phyloP scores from a whole-genome alignment of 805 yeast species.

The Cyberlindnera petersonii region DNA sequence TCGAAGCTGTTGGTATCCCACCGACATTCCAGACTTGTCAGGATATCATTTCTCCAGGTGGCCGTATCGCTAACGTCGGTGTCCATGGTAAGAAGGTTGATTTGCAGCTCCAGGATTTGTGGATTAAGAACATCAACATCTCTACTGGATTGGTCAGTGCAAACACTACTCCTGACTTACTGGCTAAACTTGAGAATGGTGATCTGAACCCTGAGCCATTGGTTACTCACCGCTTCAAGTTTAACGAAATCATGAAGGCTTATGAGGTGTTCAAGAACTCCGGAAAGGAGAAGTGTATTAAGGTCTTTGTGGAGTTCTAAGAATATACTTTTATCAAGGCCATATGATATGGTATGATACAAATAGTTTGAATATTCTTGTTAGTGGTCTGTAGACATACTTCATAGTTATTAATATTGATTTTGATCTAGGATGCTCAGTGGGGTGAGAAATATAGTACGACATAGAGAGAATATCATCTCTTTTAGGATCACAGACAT shows the following conservation, averaged over 20 bases:
- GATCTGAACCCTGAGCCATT: conserved; percentile 43
- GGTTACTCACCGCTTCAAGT: conserved; percentile 56
- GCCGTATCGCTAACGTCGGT: conserved; percentile 64
- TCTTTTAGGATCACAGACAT: no score
- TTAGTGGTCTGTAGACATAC: no score
- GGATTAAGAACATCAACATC: conserved; percentile 42
- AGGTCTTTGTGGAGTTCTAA: conserved; percentile 32
- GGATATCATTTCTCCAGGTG: conserved; percentile 52
- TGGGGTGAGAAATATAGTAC: no score
- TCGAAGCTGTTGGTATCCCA: conserved; percentile 64
- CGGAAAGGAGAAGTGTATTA: conserved; percentile 53
- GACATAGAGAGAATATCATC: no score
- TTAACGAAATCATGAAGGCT: conserved; percentile 53
- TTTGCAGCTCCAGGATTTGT: conserved; percentile 39
- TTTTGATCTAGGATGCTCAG: no score
- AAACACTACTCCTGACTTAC: conserved; percentile 37
- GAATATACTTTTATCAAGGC: no score
- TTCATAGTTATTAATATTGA: no score
- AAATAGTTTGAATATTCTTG: no score
- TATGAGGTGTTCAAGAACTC: conserved; percentile 53
- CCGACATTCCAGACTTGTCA: conserved; percentile 58
- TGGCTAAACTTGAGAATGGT: conserved; percentile 31
- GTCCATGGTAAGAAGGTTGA: conserved; percentile 43
- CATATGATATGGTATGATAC: no score
- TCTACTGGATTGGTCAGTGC: conserved; percentile 50